A percentile compares a stretch with the other conserved stretches of the same genome.
These are phyloP conservation scores for Boletus rex-veris DNA, from an alignment of 768 basidiomycete genomes.

Conservation along the genomic window DNA sequence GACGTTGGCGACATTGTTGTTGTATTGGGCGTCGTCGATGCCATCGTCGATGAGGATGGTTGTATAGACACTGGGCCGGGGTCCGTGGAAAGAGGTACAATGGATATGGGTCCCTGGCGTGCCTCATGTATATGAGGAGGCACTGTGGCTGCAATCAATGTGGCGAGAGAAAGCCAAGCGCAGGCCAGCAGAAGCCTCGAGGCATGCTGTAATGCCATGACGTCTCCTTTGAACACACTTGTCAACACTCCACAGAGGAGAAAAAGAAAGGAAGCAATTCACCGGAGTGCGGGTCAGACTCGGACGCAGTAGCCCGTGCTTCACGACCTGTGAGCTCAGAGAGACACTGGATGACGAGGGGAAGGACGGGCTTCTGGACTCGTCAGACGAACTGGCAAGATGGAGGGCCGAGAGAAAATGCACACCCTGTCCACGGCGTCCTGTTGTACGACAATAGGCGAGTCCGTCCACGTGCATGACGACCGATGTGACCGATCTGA, in stretches of 20 bases:
- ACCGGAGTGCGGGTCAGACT: neutral
- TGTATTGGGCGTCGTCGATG: neutral
- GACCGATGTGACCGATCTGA: too few species aligned
- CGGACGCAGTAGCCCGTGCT: neutral
- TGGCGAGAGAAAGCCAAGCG: conserved; percentile 6
- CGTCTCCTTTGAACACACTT: neutral
- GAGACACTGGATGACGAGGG: neutral
- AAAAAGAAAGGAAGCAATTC: neutral
- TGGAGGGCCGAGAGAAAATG: conserved; percentile 1
- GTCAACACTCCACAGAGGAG: neutral
- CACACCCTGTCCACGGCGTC: neutral
- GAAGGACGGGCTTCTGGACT: neutral
- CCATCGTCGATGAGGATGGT: neutral
- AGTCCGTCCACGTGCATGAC: conserved; percentile 15
- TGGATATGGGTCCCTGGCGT: conserved; percentile 15
- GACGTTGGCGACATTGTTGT: conserved; percentile 14
- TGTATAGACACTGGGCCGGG: conserved; percentile 8
- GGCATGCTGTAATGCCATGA: conserved; percentile 12
- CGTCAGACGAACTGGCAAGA: neutral
- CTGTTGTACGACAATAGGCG: conserved; percentile 6
- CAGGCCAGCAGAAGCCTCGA: neutral
- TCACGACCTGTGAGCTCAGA: neutral
- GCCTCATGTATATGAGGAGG: conserved; percentile 18
- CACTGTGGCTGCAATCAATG: conserved; percentile 14
- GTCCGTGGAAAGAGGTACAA: neutral